phyloP scores from a whole-genome alignment of 495 filamentous ascomycete genomes.

The Aspergillus sparsus region DNA sequence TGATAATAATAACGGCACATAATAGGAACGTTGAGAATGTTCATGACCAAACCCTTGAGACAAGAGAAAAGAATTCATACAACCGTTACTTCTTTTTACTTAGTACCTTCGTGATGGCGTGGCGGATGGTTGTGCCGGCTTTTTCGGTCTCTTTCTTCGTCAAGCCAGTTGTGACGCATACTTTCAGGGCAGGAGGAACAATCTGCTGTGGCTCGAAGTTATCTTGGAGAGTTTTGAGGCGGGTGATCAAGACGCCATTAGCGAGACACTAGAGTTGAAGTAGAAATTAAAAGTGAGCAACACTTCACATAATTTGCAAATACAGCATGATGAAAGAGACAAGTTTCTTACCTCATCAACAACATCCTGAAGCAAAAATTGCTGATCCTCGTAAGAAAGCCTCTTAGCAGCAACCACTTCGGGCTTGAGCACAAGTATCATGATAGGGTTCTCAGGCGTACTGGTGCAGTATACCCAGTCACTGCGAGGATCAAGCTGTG shows the following conservation, averaged over 20 bases:
- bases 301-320: not conserved
- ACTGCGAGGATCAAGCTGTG: constrained; percentile 86
- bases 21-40: constrained; percentile 22
- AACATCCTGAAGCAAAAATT: constrained; percentile 81
- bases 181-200: constrained; percentile 78
- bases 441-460: constrained; percentile 78
- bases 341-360: constrained; percentile 78
- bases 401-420: constrained; percentile 74
- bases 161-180: constrained; percentile 83
- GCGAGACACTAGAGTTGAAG: constrained; percentile 57
- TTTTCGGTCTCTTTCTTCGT: constrained; percentile 94
- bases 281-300: constrained; percentile 2
- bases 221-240: constrained; percentile 74
- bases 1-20: constrained; percentile 10
- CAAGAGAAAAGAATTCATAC: constrained; percentile 7
- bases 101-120: constrained; percentile 90
- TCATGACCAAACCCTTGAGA: constrained; percentile 15
- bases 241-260: constrained; percentile 85
- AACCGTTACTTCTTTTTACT: constrained; percentile 50
- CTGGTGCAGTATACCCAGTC: constrained; percentile 90
- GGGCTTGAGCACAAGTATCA: constrained; percentile 81
- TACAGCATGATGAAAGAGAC: not conserved
- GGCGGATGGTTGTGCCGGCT: constrained; percentile 81
- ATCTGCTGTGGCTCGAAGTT: constrained; percentile 63
- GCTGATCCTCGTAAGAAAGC: constrained; percentile 72